Evolutionary conservation across 768 basidiomycete species (phyloP).

Genomic region (Strobilomyces echinocephalus): DNA sequence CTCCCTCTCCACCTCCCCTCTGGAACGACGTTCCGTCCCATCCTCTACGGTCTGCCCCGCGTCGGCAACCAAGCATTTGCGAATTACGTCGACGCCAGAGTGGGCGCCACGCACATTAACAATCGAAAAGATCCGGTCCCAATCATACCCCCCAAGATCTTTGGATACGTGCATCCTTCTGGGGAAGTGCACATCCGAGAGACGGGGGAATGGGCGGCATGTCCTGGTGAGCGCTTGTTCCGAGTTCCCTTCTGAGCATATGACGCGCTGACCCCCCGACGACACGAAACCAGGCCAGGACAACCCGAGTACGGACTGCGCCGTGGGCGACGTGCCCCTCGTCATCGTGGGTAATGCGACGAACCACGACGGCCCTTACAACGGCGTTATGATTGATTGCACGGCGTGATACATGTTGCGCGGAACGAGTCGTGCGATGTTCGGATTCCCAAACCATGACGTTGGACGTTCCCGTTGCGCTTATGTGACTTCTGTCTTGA

Average conservation of each 20-base stretch:
- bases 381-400: conserved; percentile 17
- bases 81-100: conserved; percentile 44
- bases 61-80: conserved; percentile 58
- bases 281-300: conserved; percentile 45
- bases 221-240: conserved; percentile 37
- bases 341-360: conserved; percentile 36
- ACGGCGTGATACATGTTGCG: background rate
- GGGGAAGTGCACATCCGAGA: conserved; percentile 43
- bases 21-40: conserved; percentile 23
- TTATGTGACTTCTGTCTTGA: too few relatives aligned
- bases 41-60: conserved; percentile 33
- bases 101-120: conserved; percentile 47
- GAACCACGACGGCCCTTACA: conserved; percentile 45
- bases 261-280: too few relatives aligned
- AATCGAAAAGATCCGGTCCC: conserved; percentile 42
- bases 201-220: conserved; percentile 44
- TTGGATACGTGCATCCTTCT: conserved; percentile 37
- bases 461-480: too few relatives aligned
- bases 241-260: too few relatives aligned
- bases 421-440: too few relatives aligned
- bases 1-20: conserved; percentile 32
- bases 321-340: conserved; percentile 27
- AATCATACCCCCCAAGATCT: conserved; percentile 25
- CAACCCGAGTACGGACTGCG: conserved; percentile 39
- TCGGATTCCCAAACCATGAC: too few relatives aligned